Conservation (phyloP, 2,329 filamentous ascomycete genomes). For the Epichloe coenophiala region DNA sequence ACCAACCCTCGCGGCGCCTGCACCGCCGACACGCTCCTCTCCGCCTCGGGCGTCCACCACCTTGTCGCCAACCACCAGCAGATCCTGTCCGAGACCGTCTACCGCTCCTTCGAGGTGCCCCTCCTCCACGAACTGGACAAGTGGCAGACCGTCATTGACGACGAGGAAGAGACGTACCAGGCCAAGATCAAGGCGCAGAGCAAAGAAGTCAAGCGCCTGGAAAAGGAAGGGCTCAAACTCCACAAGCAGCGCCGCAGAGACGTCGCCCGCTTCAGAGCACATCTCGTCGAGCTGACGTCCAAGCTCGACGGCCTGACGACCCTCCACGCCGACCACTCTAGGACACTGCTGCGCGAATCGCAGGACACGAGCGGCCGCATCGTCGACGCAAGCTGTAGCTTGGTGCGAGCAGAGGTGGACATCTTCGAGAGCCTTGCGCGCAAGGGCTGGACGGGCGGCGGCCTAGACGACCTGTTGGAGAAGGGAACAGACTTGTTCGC, state of each 20-base stretch:
- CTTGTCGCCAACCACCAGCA: conserved; percentile 58
- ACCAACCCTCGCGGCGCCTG: conserved; percentile 33
- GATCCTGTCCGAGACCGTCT: conserved; percentile 55
- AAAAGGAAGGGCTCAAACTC: conserved; percentile 51
- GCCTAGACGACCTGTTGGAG: conserved; percentile 51
- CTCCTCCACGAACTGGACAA: conserved; percentile 55
- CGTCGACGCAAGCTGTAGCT: conserved; percentile 49
- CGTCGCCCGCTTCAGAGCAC: conserved; percentile 46
- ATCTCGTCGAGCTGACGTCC: conserved; percentile 48
- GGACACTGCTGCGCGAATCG: conserved; percentile 45
- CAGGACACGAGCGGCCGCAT: conserved; percentile 51
- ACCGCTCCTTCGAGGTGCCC: conserved; percentile 54
- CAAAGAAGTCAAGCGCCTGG: conserved; percentile 47
- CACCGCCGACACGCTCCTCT: conserved; percentile 49
- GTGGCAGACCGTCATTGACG: conserved; percentile 49
- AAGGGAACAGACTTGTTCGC: conserved; percentile 50
- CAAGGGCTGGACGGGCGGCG: conserved; percentile 55
- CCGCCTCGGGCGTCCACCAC: conserved; percentile 51
- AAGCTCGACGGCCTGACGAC: conserved; percentile 49
- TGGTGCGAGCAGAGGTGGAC: conserved; percentile 55
- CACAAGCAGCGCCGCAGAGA: conserved; percentile 47
- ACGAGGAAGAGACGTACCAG: conserved; percentile 49
- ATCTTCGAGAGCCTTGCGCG: conserved; percentile 54
- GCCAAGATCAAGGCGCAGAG: conserved; percentile 39
- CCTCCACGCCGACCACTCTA: conserved; percentile 47